Percentiles rank a stretch among this genome's conserved stretches.
Evolutionary conservation across 2,329 filamentous ascomycete species (phyloP).

Genomic region (Grosmannia penicillata): DNA sequence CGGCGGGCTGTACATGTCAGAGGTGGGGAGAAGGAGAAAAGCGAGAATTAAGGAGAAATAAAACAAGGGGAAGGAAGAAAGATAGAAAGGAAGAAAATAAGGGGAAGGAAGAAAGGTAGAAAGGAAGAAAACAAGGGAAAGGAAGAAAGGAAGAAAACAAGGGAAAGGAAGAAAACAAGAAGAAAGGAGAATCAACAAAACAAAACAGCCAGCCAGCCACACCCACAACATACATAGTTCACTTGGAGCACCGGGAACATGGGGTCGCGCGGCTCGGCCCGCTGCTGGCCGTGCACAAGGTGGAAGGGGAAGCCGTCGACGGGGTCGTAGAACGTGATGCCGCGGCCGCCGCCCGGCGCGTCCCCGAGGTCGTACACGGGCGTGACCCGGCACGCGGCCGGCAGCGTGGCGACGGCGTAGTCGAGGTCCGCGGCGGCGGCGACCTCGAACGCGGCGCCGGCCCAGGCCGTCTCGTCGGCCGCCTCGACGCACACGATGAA

Average conservation of each 20-base stretch:
- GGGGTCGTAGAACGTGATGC: constrained; percentile 35
- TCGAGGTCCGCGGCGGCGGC: constrained; percentile 39
- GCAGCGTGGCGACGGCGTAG: constrained; percentile 29
- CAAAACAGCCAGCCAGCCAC: too few species aligned
- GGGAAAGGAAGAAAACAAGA: neutral
- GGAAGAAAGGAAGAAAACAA: neutral
- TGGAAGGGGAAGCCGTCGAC: constrained; percentile 43
- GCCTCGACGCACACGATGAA: constrained; percentile 41
- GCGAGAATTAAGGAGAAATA: neutral
- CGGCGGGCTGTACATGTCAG: constrained; percentile 22
- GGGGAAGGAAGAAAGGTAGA: constrained; percentile 7
- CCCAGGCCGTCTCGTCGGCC: constrained; percentile 33
- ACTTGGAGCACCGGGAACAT: constrained; percentile 26
- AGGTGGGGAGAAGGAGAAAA: neutral
- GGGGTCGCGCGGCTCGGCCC: constrained; percentile 22
- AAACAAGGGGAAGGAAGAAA: too few species aligned
- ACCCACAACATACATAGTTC: constrained; percentile 27
- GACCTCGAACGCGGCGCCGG: constrained; percentile 43
- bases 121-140: too few species aligned
- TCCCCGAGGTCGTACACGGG: constrained; percentile 31
- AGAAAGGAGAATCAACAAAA: neutral
- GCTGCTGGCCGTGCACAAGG: constrained; percentile 37
- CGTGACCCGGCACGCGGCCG: constrained; percentile 30
- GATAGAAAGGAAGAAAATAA: too few species aligned
- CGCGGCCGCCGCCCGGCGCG: constrained; percentile 38